Evolutionary conservation across 495 filamentous ascomycete genomes (phyloP), one percentile per base, ranked within the genome.

Genomic region (Mycothermus thermophilus): DNA sequence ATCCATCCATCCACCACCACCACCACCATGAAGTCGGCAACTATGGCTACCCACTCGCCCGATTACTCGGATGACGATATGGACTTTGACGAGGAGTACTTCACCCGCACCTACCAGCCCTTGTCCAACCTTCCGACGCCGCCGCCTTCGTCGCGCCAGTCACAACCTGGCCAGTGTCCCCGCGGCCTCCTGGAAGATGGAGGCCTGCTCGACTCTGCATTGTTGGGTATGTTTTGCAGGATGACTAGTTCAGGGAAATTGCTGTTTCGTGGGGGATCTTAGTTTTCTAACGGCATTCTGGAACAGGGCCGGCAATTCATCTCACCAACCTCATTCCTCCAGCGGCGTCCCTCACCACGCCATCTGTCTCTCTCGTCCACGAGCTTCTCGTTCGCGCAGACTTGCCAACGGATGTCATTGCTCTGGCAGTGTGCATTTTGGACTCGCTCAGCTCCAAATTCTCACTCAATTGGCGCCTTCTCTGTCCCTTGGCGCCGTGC

Each of bases 71-170:
- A 66, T 44, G 60, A 66, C 48, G 60, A 65, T 21, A 59, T 57
- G 41, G 59, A 64, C 34, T 66, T 64, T 41, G 63, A 67, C 53
- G 66, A 71, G 33, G 54, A 58, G 25, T 73, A 72, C 46, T 72
- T 74, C 43, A 60, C 60, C 23, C 59, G 63, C 26, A 71, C 63
- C 35, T 77, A 72, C 48, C 65, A 64, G 20, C 72, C 72, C 11
- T 53, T 77, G 19, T 75, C 71, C 5, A 71, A 68, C 43, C 59
- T 77, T 18, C 72, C 72, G 13, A 77, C 72, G 6, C 72, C 72
- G 21, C 72, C 72, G 20, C 62, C 58, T 5, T 69, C 68, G 15
- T 62, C 61, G 19, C 55, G 51, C 46, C 57, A 51, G 41, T 60
- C 58, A 4, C 56, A 52, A 39, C 55, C 51, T 29, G 42, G 22